phyloP scores from a whole-genome alignment of 768 basidiomycete species.

The Termitomyces eurrhizus region DNA sequence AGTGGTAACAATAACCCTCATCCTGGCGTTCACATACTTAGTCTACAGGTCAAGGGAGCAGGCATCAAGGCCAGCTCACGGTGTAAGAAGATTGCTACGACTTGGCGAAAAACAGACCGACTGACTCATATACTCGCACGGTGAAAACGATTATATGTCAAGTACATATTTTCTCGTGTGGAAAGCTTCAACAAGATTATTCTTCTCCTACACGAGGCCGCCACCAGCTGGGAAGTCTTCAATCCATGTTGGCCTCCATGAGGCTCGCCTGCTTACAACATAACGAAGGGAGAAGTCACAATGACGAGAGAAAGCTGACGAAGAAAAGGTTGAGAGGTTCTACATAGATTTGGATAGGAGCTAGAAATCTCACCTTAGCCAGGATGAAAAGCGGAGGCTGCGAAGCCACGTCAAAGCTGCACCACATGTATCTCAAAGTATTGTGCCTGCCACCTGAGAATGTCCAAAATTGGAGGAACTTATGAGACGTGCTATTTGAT shows the following conservation, averaged over 20 bases:
- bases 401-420: neutral
- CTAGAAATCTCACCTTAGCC: neutral
- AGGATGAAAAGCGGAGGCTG: neutral
- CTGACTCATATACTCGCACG: too few species aligned
- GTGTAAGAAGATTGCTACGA: too few species aligned
- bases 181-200: neutral
- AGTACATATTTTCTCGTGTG: neutral
- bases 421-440: too few species aligned
- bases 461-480: neutral
- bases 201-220: neutral
- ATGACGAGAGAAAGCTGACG: neutral
- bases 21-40: too few species aligned
- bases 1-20: too few species aligned
- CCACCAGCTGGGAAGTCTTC: neutral
- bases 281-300: neutral
- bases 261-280: neutral
- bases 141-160: neutral
- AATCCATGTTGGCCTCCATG: neutral
- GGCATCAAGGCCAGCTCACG: too few species aligned
- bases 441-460: neutral
- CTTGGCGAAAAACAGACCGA: too few species aligned
- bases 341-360: neutral
- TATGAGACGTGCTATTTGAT: too few species aligned
- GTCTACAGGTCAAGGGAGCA: too few species aligned
- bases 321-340: neutral